phyloP scores from a whole-genome alignment of 768 basidiomycete genomes.

The Pleurotus salmoneostramineus region DNA sequence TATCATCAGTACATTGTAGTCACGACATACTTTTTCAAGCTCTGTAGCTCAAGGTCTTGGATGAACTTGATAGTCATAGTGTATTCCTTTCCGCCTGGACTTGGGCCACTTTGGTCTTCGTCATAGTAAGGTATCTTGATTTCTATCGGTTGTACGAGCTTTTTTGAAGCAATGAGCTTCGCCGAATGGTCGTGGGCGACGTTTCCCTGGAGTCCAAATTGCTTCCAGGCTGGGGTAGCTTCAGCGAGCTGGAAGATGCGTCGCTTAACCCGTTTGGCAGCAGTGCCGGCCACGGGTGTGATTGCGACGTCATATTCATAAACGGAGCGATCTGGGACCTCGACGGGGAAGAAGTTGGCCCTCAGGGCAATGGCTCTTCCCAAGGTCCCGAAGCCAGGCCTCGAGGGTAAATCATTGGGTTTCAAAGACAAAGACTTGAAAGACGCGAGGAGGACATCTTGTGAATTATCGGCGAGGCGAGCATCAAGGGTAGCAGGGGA shows the following conservation, averaged over 20 bases:
- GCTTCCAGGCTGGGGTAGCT: conserved; percentile 41
- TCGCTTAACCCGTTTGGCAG: conserved; percentile 48
- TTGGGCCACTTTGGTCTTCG: conserved; percentile 44
- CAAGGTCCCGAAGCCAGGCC: conserved; percentile 52
- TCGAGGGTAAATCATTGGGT: conserved; percentile 45
- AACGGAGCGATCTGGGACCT: conserved; percentile 40
- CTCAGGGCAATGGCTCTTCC: conserved; percentile 50
- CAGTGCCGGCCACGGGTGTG: conserved; percentile 42
- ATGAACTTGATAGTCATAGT: conserved; percentile 38
- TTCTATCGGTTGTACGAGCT: conserved; percentile 39
- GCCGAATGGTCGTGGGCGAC: conserved; percentile 56
- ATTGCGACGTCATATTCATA: conserved; percentile 65
- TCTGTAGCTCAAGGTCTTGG: conserved; percentile 50
- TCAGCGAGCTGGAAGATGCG: conserved; percentile 67
- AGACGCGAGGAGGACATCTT: conserved; percentile 35
- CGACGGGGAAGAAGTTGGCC: conserved; percentile 67
- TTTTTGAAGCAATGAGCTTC: conserved; percentile 45
- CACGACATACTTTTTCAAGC: conserved; percentile 31
- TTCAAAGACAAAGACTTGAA: conserved; percentile 28
- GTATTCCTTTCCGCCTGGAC: conserved; percentile 43
- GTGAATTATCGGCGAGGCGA: conserved; percentile 36
- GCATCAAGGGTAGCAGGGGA: conserved; percentile 35
- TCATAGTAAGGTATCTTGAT: conserved; percentile 45
- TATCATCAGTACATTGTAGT: conserved; percentile 18
- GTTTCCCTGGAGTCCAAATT: conserved; percentile 41